Base-by-base conservation (phyloP, 257 asterid species). In the Capsicum baccatum region DNA sequence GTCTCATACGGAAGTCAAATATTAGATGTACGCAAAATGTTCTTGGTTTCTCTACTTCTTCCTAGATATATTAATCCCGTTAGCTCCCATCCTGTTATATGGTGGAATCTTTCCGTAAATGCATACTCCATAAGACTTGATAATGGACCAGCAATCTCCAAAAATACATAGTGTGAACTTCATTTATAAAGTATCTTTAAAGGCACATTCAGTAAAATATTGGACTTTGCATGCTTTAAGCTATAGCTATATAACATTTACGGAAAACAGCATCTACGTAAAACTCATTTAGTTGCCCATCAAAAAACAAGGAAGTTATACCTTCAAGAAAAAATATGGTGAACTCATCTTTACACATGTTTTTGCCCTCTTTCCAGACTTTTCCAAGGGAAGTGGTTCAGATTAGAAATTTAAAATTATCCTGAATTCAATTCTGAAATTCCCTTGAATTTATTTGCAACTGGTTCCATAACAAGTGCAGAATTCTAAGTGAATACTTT, bases 301-400 rank as follows among this genome's bases (percentile, higher is more conserved):
- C 56, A 44, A 47, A 59, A 44, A 11, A 48, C 58, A 47, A 10
- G 58, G 80, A 47, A n/a, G 57, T 71, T n/a, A 71, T 71, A 47
- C 80, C 80, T 47, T n/a, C 57, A 71, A 71, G 58, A 71, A 50
- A 71, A 71, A 47, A 71, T 70, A 71, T n/a, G 58, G 58, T n/a
- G 80, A 71, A 71, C n/a, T 71, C 80, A 71, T 21, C 59, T 13
- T 71, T 71, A 19, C 39, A 71, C 37, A 71, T 35, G 57, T 47
- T 71, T 71, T n/a, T 71, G 58, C 58, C 11, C 79, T 71, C 57
- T 44, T 5, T 33, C 69, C 14, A 62, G 68, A 7, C 35, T 21
- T 19, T 71, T 6, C 39, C 58, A 10, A 71, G 79, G 58, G 79
- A 71, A 71, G 47, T n/a, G 80, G 58, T 19, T 19, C 80, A 73